These are phyloP conservation scores for Pythium rishiriense DNA, from an alignment of 352 stramenopile species.

Conservation along the genomic window DNA sequence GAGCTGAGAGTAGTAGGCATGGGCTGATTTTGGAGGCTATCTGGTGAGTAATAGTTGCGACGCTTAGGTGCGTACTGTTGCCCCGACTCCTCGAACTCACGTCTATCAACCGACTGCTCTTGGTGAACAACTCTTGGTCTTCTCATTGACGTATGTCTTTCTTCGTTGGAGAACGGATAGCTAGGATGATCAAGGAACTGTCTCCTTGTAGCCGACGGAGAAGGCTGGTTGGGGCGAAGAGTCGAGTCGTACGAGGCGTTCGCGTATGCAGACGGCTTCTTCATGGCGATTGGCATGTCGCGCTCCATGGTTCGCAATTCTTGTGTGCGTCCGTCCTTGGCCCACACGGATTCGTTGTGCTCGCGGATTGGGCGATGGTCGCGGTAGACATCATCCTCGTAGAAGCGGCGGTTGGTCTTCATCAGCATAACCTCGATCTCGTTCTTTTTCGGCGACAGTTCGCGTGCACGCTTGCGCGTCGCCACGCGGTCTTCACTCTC, in stretches of 20 bases:
- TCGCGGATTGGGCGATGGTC: not conserved
- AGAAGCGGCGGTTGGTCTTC: slow-evolving; percentile 9
- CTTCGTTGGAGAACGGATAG: slow-evolving; percentile 1
- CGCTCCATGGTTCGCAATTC: not conserved
- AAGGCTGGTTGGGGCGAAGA: not conserved
- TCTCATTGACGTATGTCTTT: not conserved
- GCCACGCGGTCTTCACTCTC: slow-evolving; percentile 13
- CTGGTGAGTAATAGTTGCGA: slow-evolving; percentile 4
- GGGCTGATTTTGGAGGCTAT: slow-evolving; percentile 4
- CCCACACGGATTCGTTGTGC: not conserved
- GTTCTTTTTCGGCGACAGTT: slow-evolving; percentile 3
- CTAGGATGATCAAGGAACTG: not conserved
- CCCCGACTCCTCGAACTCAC: slow-evolving; percentile 1
- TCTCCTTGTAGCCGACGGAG: not conserved
- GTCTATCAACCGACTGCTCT: not conserved
- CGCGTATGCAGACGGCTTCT: not conserved
- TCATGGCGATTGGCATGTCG: slow-evolving; percentile 3
- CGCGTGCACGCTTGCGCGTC: slow-evolving; percentile 20
- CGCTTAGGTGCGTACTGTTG: slow-evolving; percentile 1
- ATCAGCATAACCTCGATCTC: not conserved
- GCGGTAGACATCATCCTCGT: slow-evolving; percentile 9
- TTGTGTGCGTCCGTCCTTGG: not conserved
- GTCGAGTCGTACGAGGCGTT: not conserved
- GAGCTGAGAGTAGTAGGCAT: slow-evolving; percentile 7
- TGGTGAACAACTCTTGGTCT: not conserved